Evolutionary conservation across 2,329 filamentous ascomycete species (phyloP).

Genomic region (Aphanocladium album): DNA sequence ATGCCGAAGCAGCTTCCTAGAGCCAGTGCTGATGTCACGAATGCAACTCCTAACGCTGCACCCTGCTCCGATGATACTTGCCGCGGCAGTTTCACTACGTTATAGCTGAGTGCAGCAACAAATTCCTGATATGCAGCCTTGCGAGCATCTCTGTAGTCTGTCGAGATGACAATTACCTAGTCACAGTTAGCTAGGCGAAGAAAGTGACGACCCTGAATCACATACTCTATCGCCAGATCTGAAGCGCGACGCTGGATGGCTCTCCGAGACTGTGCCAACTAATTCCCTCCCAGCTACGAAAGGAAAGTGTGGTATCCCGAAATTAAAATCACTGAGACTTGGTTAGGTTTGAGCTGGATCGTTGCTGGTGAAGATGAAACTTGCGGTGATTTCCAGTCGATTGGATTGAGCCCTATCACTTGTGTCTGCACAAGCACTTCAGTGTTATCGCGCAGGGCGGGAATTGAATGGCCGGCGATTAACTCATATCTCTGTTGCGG

Average conservation of each 20-base stretch:
- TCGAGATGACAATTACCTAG: conserved; percentile 60
- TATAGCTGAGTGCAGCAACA: conserved; percentile 59
- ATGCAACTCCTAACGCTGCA: conserved; percentile 64
- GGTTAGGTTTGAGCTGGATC: background rate
- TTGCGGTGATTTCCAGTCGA: conserved; percentile 71
- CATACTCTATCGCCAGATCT: conserved; percentile 49
- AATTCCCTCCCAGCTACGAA: conserved; percentile 59
- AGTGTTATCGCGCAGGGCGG: conserved; percentile 26
- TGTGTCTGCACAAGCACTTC: conserved; percentile 61
- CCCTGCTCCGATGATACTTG: conserved; percentile 48
- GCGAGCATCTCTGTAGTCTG: conserved; percentile 66
- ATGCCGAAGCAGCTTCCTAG: conserved; percentile 66
- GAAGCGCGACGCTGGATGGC: conserved; percentile 39
- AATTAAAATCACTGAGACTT: conserved; percentile 53
- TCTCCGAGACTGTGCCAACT: conserved; percentile 10
- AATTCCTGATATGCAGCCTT: conserved; percentile 71
- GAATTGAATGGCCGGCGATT: conserved; percentile 36
- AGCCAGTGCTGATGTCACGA: conserved; percentile 62
- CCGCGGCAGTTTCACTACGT: conserved; percentile 57
- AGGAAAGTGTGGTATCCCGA: conserved; percentile 62
- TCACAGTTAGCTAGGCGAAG: background rate
- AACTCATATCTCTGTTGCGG: conserved; percentile 4
- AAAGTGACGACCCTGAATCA: background rate
- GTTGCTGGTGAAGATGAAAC: conserved; percentile 22
- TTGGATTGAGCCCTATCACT: conserved; percentile 68